Percentiles rank a stretch among this genome's conserved stretches.
These are phyloP conservation scores for Paraurostyla sp. DNA, from an alignment of 73 alveolate genomes.

Conservation along the genomic window DNA sequence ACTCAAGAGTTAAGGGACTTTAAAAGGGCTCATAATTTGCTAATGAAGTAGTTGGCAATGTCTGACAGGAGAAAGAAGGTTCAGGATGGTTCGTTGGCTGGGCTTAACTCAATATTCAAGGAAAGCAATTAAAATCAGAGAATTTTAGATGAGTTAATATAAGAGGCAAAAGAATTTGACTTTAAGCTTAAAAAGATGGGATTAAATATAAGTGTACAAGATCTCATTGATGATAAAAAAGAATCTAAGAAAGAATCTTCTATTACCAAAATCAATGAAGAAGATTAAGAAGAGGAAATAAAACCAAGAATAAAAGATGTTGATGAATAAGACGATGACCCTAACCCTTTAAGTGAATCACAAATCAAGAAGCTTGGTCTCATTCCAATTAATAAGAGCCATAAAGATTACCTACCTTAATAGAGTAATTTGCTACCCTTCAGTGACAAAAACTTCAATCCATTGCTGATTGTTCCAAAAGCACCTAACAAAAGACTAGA, in stretches of 20 bases:
- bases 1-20: slow-evolving; percentile 51
- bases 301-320: no score
- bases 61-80: slow-evolving; percentile 10
- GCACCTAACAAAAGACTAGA: slow-evolving; percentile 57
- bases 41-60: slow-evolving; percentile 25
- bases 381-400: not conserved
- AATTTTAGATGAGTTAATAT: slow-evolving; percentile 41
- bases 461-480: not conserved
- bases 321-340: slow-evolving; percentile 23
- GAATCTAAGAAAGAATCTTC: not conserved
- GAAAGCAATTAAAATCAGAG: slow-evolving; percentile 51
- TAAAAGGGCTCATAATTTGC: slow-evolving; percentile 15
- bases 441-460: slow-evolving; percentile 23
- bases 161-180: slow-evolving; percentile 57
- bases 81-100: slow-evolving; percentile 2
- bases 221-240: slow-evolving; percentile 6
- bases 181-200: slow-evolving; percentile 6
- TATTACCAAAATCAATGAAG: not conserved
- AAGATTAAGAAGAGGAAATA: not conserved
- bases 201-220: slow-evolving; percentile 18
- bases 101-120: not conserved
- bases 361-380: not conserved
- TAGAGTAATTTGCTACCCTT: not conserved
- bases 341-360: not conserved
- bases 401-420: slow-evolving; percentile 22